Evolutionary conservation across 306 rosid species (phyloP).

Genomic region (Prunus mongolica): DNA sequence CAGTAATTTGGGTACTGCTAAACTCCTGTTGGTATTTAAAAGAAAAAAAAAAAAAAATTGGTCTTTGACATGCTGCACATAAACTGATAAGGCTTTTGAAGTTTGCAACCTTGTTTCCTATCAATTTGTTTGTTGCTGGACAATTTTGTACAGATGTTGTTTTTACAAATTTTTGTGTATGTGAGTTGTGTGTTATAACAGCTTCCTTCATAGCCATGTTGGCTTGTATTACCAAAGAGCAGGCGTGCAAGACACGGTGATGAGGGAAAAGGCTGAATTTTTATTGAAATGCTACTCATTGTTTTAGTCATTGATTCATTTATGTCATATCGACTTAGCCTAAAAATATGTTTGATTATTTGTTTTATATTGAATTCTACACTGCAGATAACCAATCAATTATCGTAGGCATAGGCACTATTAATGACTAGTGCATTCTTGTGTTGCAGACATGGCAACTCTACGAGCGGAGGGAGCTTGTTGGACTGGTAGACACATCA

Average conservation of each 20-base stretch:
- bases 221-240: neutral
- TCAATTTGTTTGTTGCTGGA: neutral
- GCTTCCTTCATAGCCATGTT: neutral
- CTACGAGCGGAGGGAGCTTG: slow-evolving; percentile 59
- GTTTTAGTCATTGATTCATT: neutral
- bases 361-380: slow-evolving; percentile 4
- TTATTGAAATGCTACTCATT: neutral
- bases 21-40: neutral
- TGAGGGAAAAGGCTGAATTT: neutral
- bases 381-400: neutral
- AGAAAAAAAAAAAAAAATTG: neutral
- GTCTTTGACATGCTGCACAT: neutral
- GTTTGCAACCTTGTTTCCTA: neutral
- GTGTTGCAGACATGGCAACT: slow-evolving; percentile 68
- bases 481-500: slow-evolving; percentile 55
- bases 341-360: neutral
- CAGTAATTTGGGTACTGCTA: neutral
- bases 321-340: neutral
- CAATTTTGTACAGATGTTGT: neutral
- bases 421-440: slow-evolving; percentile 14
- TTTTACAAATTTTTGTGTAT: neutral
- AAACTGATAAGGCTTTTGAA: neutral
- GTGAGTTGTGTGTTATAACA: neutral
- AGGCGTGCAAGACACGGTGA: neutral
- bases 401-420: slow-evolving; percentile 9